These are phyloP conservation scores for Hortiboletus campestris DNA, from an alignment of 768 basidiomycete genomes.

Conservation along the genomic window DNA sequence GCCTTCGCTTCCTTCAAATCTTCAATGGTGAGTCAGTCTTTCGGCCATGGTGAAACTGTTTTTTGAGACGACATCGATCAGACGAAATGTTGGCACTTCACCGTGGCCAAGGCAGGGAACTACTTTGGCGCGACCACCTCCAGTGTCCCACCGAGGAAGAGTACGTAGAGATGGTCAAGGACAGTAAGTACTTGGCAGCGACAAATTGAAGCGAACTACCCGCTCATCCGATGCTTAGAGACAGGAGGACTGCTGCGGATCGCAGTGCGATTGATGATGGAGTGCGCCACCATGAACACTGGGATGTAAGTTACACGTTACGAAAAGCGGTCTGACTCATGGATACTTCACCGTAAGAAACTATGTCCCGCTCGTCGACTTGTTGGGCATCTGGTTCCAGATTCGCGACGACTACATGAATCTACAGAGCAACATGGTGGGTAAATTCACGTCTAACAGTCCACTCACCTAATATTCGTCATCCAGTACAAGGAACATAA, in stretches of 20 bases:
- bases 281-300: slow-evolving; percentile 60
- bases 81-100: slow-evolving; percentile 80
- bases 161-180: slow-evolving; percentile 93
- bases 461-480: not conserved
- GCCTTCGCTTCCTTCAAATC: slow-evolving; percentile 58
- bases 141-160: slow-evolving; percentile 93
- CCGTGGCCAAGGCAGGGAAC: slow-evolving; percentile 89
- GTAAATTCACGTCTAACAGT: not conserved
- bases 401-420: slow-evolving; percentile 57
- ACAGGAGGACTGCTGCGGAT: slow-evolving; percentile 92
- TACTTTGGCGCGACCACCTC: slow-evolving; percentile 90
- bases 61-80: slow-evolving; percentile 9
- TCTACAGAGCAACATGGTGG: slow-evolving; percentile 24
- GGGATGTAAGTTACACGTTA: slow-evolving; percentile 46
- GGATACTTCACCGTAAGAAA: slow-evolving; percentile 33
- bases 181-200: slow-evolving; percentile 55
- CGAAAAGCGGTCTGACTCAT: not conserved
- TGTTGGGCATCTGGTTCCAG: slow-evolving; percentile 58
- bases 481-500: slow-evolving; percentile 78
- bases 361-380: slow-evolving; percentile 54
- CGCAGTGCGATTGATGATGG: slow-evolving; percentile 95
- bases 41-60: not conserved
- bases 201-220: not conserved
- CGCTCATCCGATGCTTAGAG: slow-evolving; percentile 49
- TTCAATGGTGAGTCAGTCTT: slow-evolving; percentile 59